These are phyloP conservation scores for Aspergillus sp. DNA, from an alignment of 2,329 filamentous ascomycete species.

Conservation along the genomic window DNA sequence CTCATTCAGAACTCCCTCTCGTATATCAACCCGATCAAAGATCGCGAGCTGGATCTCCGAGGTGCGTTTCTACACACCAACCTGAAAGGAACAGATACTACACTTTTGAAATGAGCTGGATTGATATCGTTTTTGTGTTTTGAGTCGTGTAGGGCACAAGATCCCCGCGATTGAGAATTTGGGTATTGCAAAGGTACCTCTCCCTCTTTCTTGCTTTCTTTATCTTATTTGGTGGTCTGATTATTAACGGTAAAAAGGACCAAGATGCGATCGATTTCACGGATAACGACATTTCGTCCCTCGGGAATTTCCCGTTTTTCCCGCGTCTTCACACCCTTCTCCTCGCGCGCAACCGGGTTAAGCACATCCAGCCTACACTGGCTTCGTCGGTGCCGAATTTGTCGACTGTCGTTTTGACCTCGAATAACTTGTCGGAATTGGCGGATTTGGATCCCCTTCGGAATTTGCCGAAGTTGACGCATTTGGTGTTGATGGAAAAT, in stretches of 20 bases:
- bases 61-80: constrained; percentile 61
- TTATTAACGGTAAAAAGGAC: constrained; percentile 51
- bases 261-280: constrained; percentile 98
- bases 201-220: background rate
- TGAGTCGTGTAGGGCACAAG: constrained; percentile 75
- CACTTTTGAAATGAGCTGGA: constrained; percentile 67
- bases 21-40: constrained; percentile 97
- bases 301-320: constrained; percentile 89
- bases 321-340: constrained; percentile 84
- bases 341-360: constrained; percentile 82
- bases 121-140: constrained; percentile 68
- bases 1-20: constrained; percentile 91
- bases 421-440: constrained; percentile 78
- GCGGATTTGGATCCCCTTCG: constrained; percentile 80
- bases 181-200: constrained; percentile 81
- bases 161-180: constrained; percentile 97
- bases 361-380: constrained; percentile 72
- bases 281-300: constrained; percentile 88
- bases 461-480: constrained; percentile 65
- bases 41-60: constrained; percentile 98
- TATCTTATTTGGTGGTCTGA: constrained; percentile 4
- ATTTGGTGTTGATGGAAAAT: constrained; percentile 79
- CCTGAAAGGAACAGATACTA: constrained; percentile 95
- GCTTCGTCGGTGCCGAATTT: constrained; percentile 75
- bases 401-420: constrained; percentile 72